Percentiles rank a stretch among this genome's conserved stretches.
phyloP scores from a whole-genome alignment of 805 yeast genomes.

The Wickerhamiella alocasiicola region DNA sequence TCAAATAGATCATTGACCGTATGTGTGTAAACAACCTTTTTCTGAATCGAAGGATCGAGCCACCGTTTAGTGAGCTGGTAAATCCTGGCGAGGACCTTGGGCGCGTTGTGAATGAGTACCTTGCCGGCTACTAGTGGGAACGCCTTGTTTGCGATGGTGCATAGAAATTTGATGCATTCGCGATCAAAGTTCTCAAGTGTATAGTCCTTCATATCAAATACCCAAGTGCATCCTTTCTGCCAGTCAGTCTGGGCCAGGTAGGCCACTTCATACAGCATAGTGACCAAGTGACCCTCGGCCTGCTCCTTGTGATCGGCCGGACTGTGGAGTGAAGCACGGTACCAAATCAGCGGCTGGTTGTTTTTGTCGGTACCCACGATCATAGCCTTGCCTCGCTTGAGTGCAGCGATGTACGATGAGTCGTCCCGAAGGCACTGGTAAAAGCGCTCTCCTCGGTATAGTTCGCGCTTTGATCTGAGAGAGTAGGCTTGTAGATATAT shows the following conservation, averaged over 20 bases:
- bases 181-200: background rate
- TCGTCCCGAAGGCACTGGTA: slow-evolving; percentile 26
- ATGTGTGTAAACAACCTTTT: slow-evolving; percentile 51
- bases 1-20: background rate
- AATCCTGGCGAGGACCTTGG: background rate
- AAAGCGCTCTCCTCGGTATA: slow-evolving; percentile 58
- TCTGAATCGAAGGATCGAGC: slow-evolving; percentile 26
- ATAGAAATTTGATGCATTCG: background rate
- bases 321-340: background rate
- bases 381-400: background rate
- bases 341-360: background rate
- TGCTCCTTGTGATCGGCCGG: background rate
- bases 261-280: background rate
- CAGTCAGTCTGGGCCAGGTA: background rate
- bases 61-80: background rate
- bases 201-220: background rate
- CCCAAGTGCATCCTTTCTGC: background rate
- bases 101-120: background rate
- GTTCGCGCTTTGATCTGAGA: slow-evolving; percentile 45
- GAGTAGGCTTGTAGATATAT: background rate
- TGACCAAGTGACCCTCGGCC: background rate
- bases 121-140: background rate
- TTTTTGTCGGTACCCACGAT: background rate
- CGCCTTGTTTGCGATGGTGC: background rate
- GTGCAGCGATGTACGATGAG: background rate